Base-by-base conservation (phyloP, 495 filamentous ascomycete species). In the Hypoxylon crocopeplum region DNA sequence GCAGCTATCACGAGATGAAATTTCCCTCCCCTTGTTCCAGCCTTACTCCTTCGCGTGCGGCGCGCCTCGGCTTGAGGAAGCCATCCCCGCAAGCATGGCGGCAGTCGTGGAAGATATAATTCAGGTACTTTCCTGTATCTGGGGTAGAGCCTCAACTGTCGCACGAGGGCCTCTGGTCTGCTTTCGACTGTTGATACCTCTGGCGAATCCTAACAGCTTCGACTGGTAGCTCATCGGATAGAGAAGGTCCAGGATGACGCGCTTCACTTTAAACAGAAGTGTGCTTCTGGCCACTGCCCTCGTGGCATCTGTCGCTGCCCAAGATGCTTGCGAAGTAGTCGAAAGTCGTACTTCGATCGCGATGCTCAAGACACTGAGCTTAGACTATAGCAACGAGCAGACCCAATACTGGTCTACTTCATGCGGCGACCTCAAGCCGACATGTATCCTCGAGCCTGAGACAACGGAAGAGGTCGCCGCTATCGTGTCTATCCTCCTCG, bases 351-450 rank as follows among this genome's bases (percentile, higher is more conserved):
- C 59, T 16, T 33, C 51, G 15, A 64, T 69, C 39, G 45, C 44
- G 1, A 33, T 62, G 5, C 38, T 63, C 44, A 58, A 60, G 25
- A 29, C 46, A 7, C 44, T 45, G 10, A 34, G 59, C 10, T n/a
- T 67, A 11, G 33, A 60, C 19, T 80, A 73, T 50, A 54, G 37
- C 10, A 51, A 56, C 34, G 77, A 77, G 50, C 72, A 83, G 21
- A 67, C 57, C 19, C 60, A 80, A 32, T 83, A 82, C 54, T 82
- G 76, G 77, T 80, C 75, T 12, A 76, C 77, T 0, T 62, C 64
- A 5, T 72, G 74, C 41, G 71, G 68, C 12, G 75, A 76, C 16
- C 67, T 77, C 19, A 69, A 62, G 44, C 78, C 81, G 7, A 64
- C 74, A 2, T 84, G 80, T 45, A 77, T 77, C 19, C 62, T 82